Evolutionary conservation across 208 protist species (phyloP), one percentile per base, ranked within the genome.

Genomic region (Phytomonas sp.): DNA sequence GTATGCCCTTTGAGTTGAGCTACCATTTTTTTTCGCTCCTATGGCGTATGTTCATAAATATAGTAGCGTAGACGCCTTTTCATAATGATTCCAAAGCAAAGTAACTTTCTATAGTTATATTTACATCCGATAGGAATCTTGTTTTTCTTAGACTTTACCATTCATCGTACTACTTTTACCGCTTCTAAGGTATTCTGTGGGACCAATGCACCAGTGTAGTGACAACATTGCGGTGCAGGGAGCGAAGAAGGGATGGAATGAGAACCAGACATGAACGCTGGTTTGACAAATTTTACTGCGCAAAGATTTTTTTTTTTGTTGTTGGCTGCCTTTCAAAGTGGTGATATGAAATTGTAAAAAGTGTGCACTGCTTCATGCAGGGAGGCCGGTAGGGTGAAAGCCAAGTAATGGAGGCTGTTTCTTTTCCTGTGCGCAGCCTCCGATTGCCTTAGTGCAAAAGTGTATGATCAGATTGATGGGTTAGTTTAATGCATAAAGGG

Each of bases 261-360:
- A 20, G 7, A 46, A 20, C 40, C 13, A 17, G 40, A 20, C 40
- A 46, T 46, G 40, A 20, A 20, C 40, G 40, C 40, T 20, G 40
- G 2, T 4, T 46, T 46, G 40, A 46, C 40, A 46, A 46, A 46
- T 73, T 53, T 46, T 30, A 43, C 56, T 67, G 26, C 23, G 28
- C 28, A 59, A 43, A 8, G 28, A 32, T 68, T 68, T 36, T 73
- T 71, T 62, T 77, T 71, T 62, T 71, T 46, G 7, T 63, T 68
- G 2, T 32, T 75, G 30, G 8, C 60, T 69, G 3, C 62, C 28
- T 33, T 62, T 67, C 37, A 34, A 29, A 53, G 43, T 68, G 29
- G 20, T 26, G 37, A 43, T 37, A 9, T 62, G 2, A 32, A 63
- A 74, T 36, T 37, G 4, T 71, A 29, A 46, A 46, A 46, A 9